phyloP scores from a whole-genome alignment of 2,329 filamentous ascomycete species.

The Allantophomopsis cytisporea region DNA sequence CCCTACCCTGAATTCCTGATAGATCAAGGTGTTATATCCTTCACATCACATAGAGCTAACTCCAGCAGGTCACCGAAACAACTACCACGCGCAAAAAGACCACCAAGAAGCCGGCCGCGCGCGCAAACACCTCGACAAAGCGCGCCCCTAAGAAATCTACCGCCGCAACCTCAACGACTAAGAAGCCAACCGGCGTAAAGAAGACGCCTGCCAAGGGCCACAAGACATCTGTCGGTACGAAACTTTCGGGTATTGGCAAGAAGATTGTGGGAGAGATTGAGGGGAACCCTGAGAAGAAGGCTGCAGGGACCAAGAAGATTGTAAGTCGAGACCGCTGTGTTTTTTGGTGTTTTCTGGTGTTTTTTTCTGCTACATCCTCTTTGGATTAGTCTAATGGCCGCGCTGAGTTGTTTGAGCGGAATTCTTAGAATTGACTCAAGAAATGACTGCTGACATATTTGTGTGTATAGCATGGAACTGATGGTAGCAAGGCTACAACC shows the following conservation, averaged over 20 bases:
- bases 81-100: neutral
- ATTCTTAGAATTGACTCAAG: neutral
- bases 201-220: slow-evolving; percentile 16
- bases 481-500: too few relatives aligned
- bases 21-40: too few relatives aligned
- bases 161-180: slow-evolving; percentile 16
- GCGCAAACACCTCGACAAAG: slow-evolving; percentile 1
- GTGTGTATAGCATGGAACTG: too few relatives aligned
- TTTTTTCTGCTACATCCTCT: neutral
- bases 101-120: neutral
- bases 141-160: slow-evolving; percentile 12
- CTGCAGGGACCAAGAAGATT: neutral
- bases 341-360: neutral
- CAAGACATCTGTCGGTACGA: slow-evolving; percentile 15
- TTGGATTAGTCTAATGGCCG: neutral
- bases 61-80: neutral
- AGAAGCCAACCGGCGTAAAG: slow-evolving; percentile 16
- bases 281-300: slow-evolving; percentile 23
- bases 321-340: neutral
- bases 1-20: too few relatives aligned
- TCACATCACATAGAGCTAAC: too few relatives aligned
- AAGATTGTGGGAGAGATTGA: slow-evolving; percentile 17
- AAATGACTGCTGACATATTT: too few relatives aligned
- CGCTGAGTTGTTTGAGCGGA: neutral
- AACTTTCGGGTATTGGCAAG: slow-evolving; percentile 19